phyloP scores from a whole-genome alignment of 108 stramenopile species.

The Aureococcus anophagefferens region DNA sequence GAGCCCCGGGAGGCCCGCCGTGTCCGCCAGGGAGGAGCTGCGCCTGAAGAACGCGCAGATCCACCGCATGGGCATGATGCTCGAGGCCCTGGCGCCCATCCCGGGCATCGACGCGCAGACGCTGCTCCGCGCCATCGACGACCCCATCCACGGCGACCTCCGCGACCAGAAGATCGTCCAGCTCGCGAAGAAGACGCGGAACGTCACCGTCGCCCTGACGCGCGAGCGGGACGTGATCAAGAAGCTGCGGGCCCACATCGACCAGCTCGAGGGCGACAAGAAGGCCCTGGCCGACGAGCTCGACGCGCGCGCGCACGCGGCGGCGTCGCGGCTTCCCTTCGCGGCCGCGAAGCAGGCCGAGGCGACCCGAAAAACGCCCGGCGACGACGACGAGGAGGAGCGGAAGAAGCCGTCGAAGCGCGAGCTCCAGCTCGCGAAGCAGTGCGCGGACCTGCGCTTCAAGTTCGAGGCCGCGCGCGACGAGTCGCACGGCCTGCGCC shows the following conservation, averaged over 20 bases:
- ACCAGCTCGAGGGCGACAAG: not conserved
- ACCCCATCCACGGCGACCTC: not conserved
- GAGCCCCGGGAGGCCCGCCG: too few species aligned
- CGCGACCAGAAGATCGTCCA: not conserved
- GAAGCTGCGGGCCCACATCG: not conserved
- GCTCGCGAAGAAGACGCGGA: not conserved
- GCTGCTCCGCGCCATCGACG: not conserved
- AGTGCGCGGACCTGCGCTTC: not conserved
- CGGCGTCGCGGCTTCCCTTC: too few species aligned
- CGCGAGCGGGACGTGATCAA: not conserved
- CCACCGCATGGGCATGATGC: not conserved
- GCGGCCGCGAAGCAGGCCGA: not conserved
- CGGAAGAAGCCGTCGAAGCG: not conserved
- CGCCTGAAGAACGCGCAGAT: not conserved
- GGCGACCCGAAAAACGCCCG: too few species aligned
- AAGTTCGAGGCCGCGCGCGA: not conserved
- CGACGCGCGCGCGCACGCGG: not conserved
- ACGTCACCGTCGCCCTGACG: not conserved
- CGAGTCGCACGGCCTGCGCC: not conserved
- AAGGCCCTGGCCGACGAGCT: not conserved
- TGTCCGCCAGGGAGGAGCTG: too few species aligned
- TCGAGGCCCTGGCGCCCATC: not conserved
- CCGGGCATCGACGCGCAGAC: not conserved
- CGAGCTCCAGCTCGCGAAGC: not conserved
- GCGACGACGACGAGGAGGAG: too few species aligned